Evolutionary conservation across 108 stramenopile genomes (phyloP).

Genomic region (Stephanodiscus triporus): DNA sequence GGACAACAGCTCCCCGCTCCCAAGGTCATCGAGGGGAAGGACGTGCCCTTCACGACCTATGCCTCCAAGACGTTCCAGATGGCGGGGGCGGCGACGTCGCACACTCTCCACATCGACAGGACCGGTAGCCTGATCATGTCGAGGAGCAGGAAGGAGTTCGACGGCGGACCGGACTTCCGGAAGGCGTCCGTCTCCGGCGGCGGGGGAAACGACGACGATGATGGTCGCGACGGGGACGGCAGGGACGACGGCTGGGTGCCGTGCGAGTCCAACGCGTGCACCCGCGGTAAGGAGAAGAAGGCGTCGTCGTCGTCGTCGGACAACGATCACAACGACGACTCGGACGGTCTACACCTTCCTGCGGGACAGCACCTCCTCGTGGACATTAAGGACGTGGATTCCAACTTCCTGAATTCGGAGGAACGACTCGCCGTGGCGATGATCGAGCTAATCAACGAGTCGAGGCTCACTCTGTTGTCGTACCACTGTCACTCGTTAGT

Average conservation of each 20-base stretch:
- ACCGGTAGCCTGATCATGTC: not conserved
- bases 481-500: constrained; percentile 79
- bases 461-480: constrained; percentile 68
- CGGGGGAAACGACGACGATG: constrained; percentile 5
- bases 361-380: constrained; percentile 81
- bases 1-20: constrained; percentile 34
- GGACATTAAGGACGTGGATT: constrained; percentile 75
- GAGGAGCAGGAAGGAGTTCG: constrained; percentile 28
- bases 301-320: not conserved
- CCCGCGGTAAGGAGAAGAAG: constrained; percentile 26
- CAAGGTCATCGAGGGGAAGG: constrained; percentile 52
- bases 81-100: constrained; percentile 27
- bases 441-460: constrained; percentile 65
- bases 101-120: constrained; percentile 45
- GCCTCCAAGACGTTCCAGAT: constrained; percentile 63
- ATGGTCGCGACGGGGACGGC: not conserved
- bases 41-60: constrained; percentile 61
- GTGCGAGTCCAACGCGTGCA: constrained; percentile 19
- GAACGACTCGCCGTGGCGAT: constrained; percentile 68
- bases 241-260: constrained; percentile 1
- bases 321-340: constrained; percentile 36
- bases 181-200: constrained; percentile 1
- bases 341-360: constrained; percentile 58
- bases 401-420: constrained; percentile 68
- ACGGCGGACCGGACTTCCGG: constrained; percentile 26